Evolutionary conservation across 495 filamentous ascomycete genomes (phyloP), one percentile per base, ranked within the genome.

Genomic region (Tetracladium setigerum): DNA sequence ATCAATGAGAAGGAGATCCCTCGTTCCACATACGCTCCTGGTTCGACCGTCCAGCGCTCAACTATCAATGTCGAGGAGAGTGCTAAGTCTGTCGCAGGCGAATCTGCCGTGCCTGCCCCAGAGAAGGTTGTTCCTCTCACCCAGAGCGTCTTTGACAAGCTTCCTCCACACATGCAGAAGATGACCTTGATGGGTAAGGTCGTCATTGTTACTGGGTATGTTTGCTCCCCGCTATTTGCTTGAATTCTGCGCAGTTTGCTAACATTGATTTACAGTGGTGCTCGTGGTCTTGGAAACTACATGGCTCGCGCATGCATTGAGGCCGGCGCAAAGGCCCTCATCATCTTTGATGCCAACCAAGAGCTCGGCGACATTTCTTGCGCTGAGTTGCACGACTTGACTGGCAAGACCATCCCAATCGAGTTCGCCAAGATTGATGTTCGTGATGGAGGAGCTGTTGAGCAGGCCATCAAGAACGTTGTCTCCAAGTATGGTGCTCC

Each of bases 361-460:
- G 78, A 85, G 17, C 72, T 84, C n/a, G 85, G 85, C 27, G 81
- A 83, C 56, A 65, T 73, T 52, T 63, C 83, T 12, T 83, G 82
- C 1, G 73, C 71, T 5, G 79, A 84, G 58, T 71, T 89, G 36
- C 72, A 81, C 62, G 67, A 76, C 53, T 74, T 80, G 63, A 79
- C 82, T 30, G 76, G 81, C 22, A 15, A 16, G 14, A 50, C 38
- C 10, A 73, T 89, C 5, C 82, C 83, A 19, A 79, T 84, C 35
- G 77, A 76, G 18, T 89, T 86, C 72, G 84, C 84, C 72, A 81
- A 77, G 62, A 82, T 87, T 31, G 85, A 89, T 55, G 81, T 89
- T 30, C 82, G 83, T 53, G 81, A 89, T 41, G 77, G 69, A 6
- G 65, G 67, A 16, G 76, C 78, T 14, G 78, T 85, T 45, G 71